Evolutionary conservation across 352 stramenopile genomes (phyloP).

Genomic region (Halophytophthora batemanensis): DNA sequence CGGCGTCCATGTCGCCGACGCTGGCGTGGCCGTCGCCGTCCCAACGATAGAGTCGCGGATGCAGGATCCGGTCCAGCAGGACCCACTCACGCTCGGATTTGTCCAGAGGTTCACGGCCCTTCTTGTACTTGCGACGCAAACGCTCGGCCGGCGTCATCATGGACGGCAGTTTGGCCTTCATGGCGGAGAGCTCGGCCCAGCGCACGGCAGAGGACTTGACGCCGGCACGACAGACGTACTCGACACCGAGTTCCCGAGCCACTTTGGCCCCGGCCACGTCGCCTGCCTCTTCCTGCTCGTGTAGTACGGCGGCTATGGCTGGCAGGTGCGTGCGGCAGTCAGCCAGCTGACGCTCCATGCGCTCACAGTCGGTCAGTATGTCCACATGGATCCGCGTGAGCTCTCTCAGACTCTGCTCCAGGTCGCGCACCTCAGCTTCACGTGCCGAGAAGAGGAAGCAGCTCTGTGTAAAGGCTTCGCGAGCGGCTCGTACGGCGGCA

Average conservation of each 20-base stretch:
- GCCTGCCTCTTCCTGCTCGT: slow-evolving; percentile 17
- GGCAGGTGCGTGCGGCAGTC: slow-evolving; percentile 54
- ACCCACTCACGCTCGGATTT: slow-evolving; percentile 81
- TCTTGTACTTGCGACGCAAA: slow-evolving; percentile 81
- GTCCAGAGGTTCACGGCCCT: slow-evolving; percentile 46
- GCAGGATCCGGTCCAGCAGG: slow-evolving; percentile 63
- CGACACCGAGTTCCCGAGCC: slow-evolving; percentile 52
- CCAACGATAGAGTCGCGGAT: slow-evolving; percentile 68
- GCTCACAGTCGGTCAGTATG: slow-evolving; percentile 53
- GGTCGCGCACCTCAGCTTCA: slow-evolving; percentile 67
- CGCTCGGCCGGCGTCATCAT: slow-evolving; percentile 76
- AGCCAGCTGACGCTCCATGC: slow-evolving; percentile 53
- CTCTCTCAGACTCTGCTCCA: slow-evolving; percentile 58
- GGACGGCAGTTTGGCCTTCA: slow-evolving; percentile 71
- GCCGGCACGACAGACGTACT: slow-evolving; percentile 51
- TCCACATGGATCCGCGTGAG: slow-evolving; percentile 66
- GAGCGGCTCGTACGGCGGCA: slow-evolving; percentile 23
- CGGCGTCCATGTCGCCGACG: slow-evolving; percentile 13
- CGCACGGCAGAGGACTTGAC: slow-evolving; percentile 53
- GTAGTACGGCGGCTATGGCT: slow-evolving; percentile 41
- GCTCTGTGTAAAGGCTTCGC: slow-evolving; percentile 49
- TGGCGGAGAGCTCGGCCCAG: slow-evolving; percentile 69
- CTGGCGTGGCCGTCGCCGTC: slow-evolving; percentile 40
- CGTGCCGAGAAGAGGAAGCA: slow-evolving; percentile 73
- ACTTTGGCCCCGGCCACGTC: slow-evolving; percentile 55